Evolutionary conservation across 768 basidiomycete species (phyloP).

Genomic region (Suillus hirtellus): DNA sequence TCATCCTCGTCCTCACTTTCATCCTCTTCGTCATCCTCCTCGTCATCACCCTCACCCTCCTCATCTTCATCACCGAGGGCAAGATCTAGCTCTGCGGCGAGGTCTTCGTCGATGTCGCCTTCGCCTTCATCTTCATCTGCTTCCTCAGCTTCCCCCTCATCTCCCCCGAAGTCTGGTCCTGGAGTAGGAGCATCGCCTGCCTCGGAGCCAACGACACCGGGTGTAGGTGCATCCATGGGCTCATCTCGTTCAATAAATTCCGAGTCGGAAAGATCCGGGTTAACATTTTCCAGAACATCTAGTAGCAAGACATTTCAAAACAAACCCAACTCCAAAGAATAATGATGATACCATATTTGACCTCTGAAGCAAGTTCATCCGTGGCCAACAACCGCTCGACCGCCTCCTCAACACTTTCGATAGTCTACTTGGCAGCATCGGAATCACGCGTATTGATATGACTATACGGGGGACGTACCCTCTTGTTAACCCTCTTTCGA

Average conservation of each 20-base stretch:
- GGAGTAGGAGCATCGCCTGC: constrained; percentile 63
- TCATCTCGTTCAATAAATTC: constrained; percentile 76
- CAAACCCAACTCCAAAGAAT: background rate
- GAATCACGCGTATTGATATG: background rate
- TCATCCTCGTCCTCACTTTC: constrained; percentile 47
- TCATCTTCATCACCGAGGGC: constrained; percentile 76
- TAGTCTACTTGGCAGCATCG: constrained; percentile 54
- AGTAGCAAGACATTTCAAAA: constrained; percentile 10
- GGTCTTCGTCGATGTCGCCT: constrained; percentile 84
- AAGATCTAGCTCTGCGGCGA: constrained; percentile 84
- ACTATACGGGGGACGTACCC: constrained; percentile 46
- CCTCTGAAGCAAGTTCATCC: constrained; percentile 72
- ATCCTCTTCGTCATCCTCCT: constrained; percentile 61
- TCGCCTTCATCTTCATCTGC: constrained; percentile 65
- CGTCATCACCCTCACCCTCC: constrained; percentile 64
- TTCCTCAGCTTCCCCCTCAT: constrained; percentile 59
- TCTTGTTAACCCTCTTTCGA: constrained; percentile 81
- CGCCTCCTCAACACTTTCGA: constrained; percentile 92
- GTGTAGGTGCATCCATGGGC: constrained; percentile 65
- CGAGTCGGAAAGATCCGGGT: constrained; percentile 87
- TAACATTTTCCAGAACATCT: constrained; percentile 89
- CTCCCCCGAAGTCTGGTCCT: constrained; percentile 50
- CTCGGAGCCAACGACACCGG: constrained; percentile 68
- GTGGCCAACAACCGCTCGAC: constrained; percentile 85
- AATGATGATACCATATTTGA: constrained; percentile 65